Evolutionary conservation across 1,284 basidiomycete genomes (phyloP).

Genomic region (Exsudoporus floridanus): DNA sequence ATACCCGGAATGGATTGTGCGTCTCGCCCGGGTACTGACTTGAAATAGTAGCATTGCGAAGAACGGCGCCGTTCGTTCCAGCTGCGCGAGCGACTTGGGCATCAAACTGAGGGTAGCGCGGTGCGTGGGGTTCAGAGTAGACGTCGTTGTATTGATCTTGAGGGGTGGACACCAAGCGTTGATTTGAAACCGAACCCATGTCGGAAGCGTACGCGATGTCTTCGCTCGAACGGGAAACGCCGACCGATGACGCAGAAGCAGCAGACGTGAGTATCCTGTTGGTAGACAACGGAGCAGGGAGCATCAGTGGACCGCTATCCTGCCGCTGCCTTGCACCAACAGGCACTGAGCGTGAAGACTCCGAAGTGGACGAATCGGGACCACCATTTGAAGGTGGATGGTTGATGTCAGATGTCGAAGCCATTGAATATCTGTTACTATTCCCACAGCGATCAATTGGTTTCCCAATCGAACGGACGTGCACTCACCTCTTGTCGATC

Average conservation of each 20-base stretch:
- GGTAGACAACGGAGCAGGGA: constrained; percentile 66
- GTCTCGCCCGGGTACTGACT: constrained; percentile 50
- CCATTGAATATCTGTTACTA: constrained; percentile 71
- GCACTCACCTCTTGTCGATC: constrained; percentile 65
- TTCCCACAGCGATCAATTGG: constrained; percentile 19
- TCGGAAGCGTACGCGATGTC: constrained; percentile 54
- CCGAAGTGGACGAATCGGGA: constrained; percentile 63
- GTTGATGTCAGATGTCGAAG: constrained; percentile 74
- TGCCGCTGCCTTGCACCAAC: constrained; percentile 50
- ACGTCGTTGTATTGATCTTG: constrained; percentile 47
- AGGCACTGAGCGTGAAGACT: constrained; percentile 48
- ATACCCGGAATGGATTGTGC: constrained; percentile 49
- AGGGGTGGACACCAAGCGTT: constrained; percentile 55
- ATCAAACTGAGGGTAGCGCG: constrained; percentile 39
- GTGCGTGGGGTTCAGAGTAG: constrained; percentile 30
- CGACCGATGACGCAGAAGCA: constrained; percentile 54
- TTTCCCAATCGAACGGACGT: constrained; percentile 6
- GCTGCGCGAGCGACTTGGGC: constrained; percentile 44
- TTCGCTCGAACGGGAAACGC: constrained; percentile 62
- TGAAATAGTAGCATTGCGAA: constrained; percentile 42
- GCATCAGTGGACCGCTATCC: constrained; percentile 68
- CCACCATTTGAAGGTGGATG: constrained; percentile 46
- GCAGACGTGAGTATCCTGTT: constrained; percentile 46
- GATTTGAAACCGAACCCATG: constrained; percentile 55
- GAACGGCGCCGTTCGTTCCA: constrained; percentile 39